Evolutionary conservation across 345 rosid species (phyloP).

Genomic region (Syzygium jambos): DNA sequence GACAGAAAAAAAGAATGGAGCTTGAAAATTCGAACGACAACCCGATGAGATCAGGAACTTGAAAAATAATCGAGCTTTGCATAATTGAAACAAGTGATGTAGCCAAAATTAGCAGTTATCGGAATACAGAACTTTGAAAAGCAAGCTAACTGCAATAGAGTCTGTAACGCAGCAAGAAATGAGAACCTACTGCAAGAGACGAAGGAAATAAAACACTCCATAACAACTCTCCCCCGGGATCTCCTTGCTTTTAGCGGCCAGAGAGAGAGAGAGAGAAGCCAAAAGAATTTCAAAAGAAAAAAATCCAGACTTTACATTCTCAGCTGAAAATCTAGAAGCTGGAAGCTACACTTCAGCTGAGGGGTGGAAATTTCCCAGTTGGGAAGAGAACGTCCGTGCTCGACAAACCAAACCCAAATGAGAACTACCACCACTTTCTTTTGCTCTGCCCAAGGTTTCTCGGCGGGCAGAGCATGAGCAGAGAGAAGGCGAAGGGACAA

Average conservation of each 20-base stretch:
- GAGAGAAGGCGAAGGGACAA: not conserved
- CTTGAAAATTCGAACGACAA: not conserved
- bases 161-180: not conserved
- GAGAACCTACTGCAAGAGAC: not conserved
- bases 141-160: not conserved
- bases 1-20: not conserved
- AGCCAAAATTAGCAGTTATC: not conserved
- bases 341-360: not conserved
- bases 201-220: not conserved
- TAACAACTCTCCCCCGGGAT: not conserved
- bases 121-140: not conserved
- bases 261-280: not conserved
- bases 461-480: constrained; percentile 2
- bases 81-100: not conserved
- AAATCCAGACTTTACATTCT: not conserved
- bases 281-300: not conserved
- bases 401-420: not conserved
- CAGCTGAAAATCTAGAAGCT: not conserved
- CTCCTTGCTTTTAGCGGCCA: not conserved
- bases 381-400: not conserved
- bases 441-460: not conserved
- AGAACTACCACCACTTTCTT: not conserved
- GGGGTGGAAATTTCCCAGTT: not conserved
- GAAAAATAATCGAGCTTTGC: not conserved
- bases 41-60: not conserved